phyloP scores from a whole-genome alignment of 2,329 filamentous ascomycete species.

The Alternaria dauci region DNA sequence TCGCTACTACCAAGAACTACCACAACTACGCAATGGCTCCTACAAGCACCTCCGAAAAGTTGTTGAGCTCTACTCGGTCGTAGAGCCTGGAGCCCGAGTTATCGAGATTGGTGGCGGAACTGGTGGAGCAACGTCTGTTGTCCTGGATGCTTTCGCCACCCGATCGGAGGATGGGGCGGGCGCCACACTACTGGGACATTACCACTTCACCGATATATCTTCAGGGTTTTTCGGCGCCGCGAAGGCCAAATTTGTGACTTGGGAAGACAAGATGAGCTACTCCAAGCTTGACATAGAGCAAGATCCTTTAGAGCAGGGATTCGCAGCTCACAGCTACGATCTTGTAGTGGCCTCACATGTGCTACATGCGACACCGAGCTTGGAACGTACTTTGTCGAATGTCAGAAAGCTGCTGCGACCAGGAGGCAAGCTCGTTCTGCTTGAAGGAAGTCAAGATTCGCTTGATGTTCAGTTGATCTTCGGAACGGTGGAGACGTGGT shows the following conservation, averaged over 20 bases:
- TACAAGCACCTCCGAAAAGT: slow-evolving; percentile 7
- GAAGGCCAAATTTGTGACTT: neutral
- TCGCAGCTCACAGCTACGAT: slow-evolving; percentile 2
- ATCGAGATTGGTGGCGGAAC: slow-evolving; percentile 14
- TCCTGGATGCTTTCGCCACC: neutral
- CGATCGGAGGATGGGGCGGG: neutral
- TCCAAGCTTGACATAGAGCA: slow-evolving; percentile 4
- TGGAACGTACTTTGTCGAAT: neutral
- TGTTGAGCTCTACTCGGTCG: neutral
- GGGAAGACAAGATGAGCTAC: neutral
- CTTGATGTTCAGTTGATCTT: slow-evolving; percentile 5
- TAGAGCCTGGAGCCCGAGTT: slow-evolving; percentile 1
- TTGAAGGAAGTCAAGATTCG: neutral
- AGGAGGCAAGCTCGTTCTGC: neutral
- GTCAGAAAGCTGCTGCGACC: slow-evolving; percentile 2
- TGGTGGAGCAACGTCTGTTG: neutral
- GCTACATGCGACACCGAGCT: slow-evolving; percentile 1
- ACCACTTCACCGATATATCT: slow-evolving; percentile 4
- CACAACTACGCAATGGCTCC: neutral
- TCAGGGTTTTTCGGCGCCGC: slow-evolving; percentile 6
- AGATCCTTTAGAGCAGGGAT: neutral
- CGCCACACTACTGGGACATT: slow-evolving; percentile 1
- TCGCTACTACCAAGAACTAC: slow-evolving; percentile 5
- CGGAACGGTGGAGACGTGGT: neutral
- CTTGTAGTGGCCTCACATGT: slow-evolving; percentile 6